phyloP scores from a whole-genome alignment of 257 asterid species.

The Solanum bulbocastanum region DNA sequence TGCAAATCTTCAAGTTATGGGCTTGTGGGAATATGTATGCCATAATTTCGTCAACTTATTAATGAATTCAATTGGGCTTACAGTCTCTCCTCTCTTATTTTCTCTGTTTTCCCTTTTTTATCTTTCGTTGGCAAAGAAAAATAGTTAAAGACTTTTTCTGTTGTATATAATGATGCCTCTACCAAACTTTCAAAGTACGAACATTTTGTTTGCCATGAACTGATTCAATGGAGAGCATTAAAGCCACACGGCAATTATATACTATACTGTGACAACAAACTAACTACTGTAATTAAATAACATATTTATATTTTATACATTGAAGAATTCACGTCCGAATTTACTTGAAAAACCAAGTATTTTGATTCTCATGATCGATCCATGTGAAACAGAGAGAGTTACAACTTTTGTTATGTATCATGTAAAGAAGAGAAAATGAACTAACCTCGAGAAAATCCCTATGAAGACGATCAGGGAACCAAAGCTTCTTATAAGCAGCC shows the following conservation, averaged over 20 bases:
- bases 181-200: background rate
- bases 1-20: background rate
- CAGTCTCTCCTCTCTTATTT: background rate
- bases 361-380: background rate
- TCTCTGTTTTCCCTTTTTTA: background rate
- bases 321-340: background rate
- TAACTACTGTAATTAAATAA: background rate
- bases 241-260: background rate
- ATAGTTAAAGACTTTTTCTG: background rate
- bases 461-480: slow-evolving; percentile 87
- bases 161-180: background rate
- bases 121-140: background rate
- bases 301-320: background rate
- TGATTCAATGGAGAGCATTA: background rate
- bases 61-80: background rate
- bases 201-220: background rate
- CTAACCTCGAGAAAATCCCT: slow-evolving; percentile 72
- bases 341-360: background rate
- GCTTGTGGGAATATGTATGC: background rate
- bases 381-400: background rate
- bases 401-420: background rate
- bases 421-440: background rate
- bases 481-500: slow-evolving; percentile 65
- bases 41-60: background rate
- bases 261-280: background rate